These are phyloP conservation scores for Gloeopeniophorella convolvens DNA, from an alignment of 768 basidiomycete genomes.

Conservation along the genomic window DNA sequence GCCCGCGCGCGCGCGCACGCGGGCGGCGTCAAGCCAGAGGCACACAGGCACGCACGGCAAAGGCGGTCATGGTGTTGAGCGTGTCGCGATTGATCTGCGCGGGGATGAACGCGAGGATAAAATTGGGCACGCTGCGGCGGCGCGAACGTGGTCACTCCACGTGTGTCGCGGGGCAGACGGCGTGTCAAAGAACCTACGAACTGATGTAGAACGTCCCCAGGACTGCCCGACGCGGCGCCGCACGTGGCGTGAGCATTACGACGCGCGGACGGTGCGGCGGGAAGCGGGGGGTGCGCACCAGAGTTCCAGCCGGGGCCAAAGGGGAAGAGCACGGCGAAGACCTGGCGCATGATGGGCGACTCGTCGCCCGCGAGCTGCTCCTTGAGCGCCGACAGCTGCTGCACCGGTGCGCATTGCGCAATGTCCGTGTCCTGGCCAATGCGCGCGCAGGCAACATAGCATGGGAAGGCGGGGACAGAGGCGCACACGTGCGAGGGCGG, in stretches of 20 bases:
- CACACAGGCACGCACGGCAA: conserved; percentile 54
- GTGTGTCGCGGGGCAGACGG: conserved; percentile 9
- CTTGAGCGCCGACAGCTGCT: conserved; percentile 53
- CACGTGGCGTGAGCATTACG: not conserved
- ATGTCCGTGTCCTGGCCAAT: conserved; percentile 39
- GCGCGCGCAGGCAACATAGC: not conserved
- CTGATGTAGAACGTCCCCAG: conserved; percentile 94
- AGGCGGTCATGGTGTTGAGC: conserved; percentile 90
- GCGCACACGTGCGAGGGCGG: conserved; percentile 21
- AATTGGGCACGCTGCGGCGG: conserved; percentile 72
- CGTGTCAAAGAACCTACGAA: conserved; percentile 54
- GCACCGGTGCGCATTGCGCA: conserved; percentile 35
- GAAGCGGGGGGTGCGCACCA: conserved; percentile 36
- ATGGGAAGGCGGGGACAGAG: not conserved
- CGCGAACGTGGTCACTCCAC: conserved; percentile 20
- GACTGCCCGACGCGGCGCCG: conserved; percentile 35
- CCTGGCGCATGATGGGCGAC: conserved; percentile 71
- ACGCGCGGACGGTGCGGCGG: not conserved
- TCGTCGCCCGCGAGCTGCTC: conserved; percentile 50
- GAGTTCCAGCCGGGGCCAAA: conserved; percentile 90
- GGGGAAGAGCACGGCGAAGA: conserved; percentile 80
- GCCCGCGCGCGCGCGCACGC: conserved; percentile 4
- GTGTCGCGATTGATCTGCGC: conserved; percentile 79
- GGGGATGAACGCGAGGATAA: conserved; percentile 91
- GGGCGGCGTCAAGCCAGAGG: not conserved